A percentile compares a stretch with the other conserved stretches of the same genome.
phyloP scores from a whole-genome alignment of 1,139 yeast species.

The Protomyces arabidopsidicola region DNA sequence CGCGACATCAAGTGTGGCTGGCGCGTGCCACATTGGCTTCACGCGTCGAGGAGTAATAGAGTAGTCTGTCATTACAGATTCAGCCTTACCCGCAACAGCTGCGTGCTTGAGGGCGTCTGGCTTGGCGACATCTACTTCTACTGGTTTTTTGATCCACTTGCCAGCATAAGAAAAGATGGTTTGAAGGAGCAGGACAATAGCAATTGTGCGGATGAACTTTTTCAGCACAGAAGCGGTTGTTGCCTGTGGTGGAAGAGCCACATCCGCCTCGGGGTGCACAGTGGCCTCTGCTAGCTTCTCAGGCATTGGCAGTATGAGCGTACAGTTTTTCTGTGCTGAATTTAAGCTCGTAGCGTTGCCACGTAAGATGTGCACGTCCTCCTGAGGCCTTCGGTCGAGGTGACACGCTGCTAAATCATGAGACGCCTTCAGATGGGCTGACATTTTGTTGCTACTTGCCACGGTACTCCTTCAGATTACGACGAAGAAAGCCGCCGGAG shows the following conservation, averaged over 20 bases:
- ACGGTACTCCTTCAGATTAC: too few species aligned
- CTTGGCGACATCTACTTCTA: constrained; percentile 12
- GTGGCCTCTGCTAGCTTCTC: constrained; percentile 1
- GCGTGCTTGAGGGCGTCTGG: constrained; percentile 12
- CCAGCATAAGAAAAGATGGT: constrained; percentile 8
- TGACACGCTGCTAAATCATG: too few species aligned
- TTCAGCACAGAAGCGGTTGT: neutral
- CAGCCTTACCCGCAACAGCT: constrained; percentile 12
- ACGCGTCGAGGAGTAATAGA: constrained; percentile 7
- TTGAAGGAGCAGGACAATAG: constrained; percentile 9
- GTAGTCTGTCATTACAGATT: constrained; percentile 10
- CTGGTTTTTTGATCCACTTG: constrained; percentile 15
- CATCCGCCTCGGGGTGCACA: neutral
- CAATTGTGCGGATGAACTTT: constrained; percentile 16
- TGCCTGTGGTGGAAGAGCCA: constrained; percentile 2
- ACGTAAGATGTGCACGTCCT: too few species aligned
- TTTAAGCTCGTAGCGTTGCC: too few species aligned
- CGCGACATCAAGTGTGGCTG: constrained; percentile 11
- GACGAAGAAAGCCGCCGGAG: too few species aligned
- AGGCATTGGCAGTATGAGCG: neutral
- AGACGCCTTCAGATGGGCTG: too few species aligned
- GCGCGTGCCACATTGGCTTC: constrained; percentile 20
- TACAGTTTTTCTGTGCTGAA: too few species aligned
- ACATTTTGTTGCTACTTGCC: too few species aligned
- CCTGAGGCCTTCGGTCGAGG: too few species aligned